Evolutionary conservation across 2,329 filamentous ascomycete genomes (phyloP).

Genomic region (Pestalotiopsis sp.): DNA sequence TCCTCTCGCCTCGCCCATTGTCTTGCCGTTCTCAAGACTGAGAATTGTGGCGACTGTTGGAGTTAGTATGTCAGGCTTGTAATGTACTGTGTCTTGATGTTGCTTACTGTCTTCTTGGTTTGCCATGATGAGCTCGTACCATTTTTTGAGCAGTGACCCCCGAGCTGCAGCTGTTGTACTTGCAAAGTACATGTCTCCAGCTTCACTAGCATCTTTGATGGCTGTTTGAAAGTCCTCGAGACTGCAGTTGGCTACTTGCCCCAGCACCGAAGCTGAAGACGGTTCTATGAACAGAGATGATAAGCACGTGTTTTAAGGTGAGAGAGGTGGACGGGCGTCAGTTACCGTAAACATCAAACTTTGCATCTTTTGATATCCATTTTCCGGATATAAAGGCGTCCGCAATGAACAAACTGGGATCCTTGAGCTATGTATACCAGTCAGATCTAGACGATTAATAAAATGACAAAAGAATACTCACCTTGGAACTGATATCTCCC

Average conservation of each 20-base stretch:
- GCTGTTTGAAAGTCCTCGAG: not conserved
- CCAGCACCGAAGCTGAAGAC: not conserved
- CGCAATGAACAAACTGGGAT: not conserved
- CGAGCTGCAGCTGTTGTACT: not conserved
- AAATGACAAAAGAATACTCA: not conserved
- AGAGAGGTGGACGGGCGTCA: not conserved
- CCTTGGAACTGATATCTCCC: not conserved
- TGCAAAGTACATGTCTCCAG: not conserved
- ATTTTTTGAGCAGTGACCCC: not conserved
- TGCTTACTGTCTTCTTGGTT: constrained; percentile 2
- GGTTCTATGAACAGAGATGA: not conserved
- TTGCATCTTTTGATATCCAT: not conserved
- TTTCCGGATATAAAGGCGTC: not conserved
- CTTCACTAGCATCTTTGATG: not conserved
- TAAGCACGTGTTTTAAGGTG: not conserved
- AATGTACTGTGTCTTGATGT: not conserved
- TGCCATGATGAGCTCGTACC: not conserved
- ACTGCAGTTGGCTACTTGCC: not conserved
- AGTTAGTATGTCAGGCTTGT: not conserved
- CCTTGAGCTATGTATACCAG: not conserved
- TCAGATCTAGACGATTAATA: not conserved
- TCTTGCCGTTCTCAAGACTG: constrained; percentile 76
- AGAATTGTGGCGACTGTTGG: not conserved
- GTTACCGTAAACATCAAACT: not conserved
- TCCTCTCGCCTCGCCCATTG: constrained; percentile 71